Evolutionary conservation across 768 basidiomycete genomes (phyloP), one percentile per base, ranked within the genome.

Genomic region (Agaricus sinodeliciosus): DNA sequence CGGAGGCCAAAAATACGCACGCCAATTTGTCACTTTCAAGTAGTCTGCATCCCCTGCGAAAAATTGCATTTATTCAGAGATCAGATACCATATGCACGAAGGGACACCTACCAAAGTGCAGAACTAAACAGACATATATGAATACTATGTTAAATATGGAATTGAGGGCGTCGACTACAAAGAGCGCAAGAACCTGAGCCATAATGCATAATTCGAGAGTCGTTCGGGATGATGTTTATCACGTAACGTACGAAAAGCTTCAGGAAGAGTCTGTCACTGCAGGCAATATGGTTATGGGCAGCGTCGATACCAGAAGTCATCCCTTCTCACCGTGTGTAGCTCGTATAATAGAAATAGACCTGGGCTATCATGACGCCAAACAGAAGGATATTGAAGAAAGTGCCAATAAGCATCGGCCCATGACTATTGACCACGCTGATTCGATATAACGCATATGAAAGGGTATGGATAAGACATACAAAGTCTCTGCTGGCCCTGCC

Each of bases 321-420:
- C 3, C 28, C 6, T 19, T 18, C 77, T 2, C 19, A 63, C 64
- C 53, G 47, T 26, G 59, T 61, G 39, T 62, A 62, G 57, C 70
- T 66, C 41, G 66, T 70, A 59, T 68, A 74, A 61, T 81, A 80
- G 5, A 80, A 35, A 53, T 75, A 74, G 9, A 71, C 63, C 61
- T 82, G 73, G 0, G 70, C 70, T 43, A 75, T 70, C 72, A 77
- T 77, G 41, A 79, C 72, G 1, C 76, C 77, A 54, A 74, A 76
- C 6, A 79, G 66, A 12, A 76, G 49, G 16, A 77, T 60, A 54
- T 78, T 78, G 62, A 79, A 60, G 11, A 69, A 59, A 51, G 72
- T 68, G 16, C 75, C 77, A 40, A 79, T 71, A 58, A 78, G 67
- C 64, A 78, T 74, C 12, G 75, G 75, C 27, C 76, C 75, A 59